phyloP scores from a whole-genome alignment of 768 basidiomycete genomes.

The Boletus rubescentipes region DNA sequence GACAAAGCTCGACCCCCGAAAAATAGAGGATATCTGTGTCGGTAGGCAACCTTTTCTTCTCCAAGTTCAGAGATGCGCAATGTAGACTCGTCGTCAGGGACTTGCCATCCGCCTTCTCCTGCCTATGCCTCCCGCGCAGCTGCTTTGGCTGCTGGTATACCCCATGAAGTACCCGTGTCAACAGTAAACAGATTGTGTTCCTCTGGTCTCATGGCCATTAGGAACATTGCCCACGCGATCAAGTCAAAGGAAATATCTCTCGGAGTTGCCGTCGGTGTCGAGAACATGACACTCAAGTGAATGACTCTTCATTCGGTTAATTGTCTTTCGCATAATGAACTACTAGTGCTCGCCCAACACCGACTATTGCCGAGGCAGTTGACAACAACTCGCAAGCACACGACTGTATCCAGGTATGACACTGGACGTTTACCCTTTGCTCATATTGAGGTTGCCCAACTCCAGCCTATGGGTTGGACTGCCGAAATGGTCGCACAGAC shows the following conservation, averaged over 20 bases:
- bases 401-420: constrained; percentile 65
- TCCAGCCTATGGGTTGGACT: constrained; percentile 92
- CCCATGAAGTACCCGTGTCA: constrained; percentile 81
- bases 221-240: constrained; percentile 86
- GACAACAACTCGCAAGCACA: constrained; percentile 60
- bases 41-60: constrained; percentile 42
- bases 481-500: constrained; percentile 86
- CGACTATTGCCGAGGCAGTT: constrained; percentile 59
- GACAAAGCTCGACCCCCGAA: constrained; percentile 64
- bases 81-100: constrained; percentile 45
- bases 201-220: constrained; percentile 92
- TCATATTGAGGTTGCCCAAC: neutral
- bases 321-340: neutral
- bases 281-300: constrained; percentile 82
- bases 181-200: constrained; percentile 93
- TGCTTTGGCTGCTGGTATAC: constrained; percentile 86
- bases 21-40: constrained; percentile 83
- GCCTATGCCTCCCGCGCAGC: constrained; percentile 84
- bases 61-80: neutral
- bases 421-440: neutral
- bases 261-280: constrained; percentile 80
- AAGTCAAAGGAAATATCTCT: constrained; percentile 79
- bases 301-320: constrained; percentile 19
- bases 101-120: constrained; percentile 81
- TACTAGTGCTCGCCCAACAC: constrained; percentile 69